phyloP scores from a whole-genome alignment of 495 filamentous ascomycete genomes.

The Bathelium albidoporum region DNA sequence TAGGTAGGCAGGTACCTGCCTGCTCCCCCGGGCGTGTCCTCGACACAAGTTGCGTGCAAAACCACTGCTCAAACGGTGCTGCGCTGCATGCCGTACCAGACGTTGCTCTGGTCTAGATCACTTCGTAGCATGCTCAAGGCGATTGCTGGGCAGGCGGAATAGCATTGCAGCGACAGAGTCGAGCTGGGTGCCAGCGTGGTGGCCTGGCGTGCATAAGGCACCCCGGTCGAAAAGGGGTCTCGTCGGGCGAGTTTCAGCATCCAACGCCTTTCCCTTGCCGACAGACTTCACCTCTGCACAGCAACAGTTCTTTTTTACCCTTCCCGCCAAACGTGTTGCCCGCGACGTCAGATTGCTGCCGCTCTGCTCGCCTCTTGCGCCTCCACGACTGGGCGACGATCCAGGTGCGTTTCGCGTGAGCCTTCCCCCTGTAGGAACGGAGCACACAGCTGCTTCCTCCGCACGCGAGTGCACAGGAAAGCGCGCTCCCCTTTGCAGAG shows the following conservation, averaged over 20 bases:
- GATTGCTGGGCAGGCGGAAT: background rate
- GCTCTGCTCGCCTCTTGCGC: background rate
- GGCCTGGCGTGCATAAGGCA: background rate
- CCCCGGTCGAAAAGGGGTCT: background rate
- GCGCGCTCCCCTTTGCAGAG: background rate
- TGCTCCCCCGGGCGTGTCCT: background rate
- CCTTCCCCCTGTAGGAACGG: background rate
- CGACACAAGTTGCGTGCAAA: background rate
- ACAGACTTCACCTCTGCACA: background rate
- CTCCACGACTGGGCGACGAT: background rate
- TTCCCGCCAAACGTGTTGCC: background rate
- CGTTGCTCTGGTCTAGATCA: background rate
- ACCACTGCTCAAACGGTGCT: background rate
- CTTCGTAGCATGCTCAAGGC: background rate
- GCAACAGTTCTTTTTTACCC: background rate
- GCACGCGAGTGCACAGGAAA: background rate
- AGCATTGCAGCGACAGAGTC: background rate
- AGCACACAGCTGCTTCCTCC: background rate
- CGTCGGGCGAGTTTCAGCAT: background rate
- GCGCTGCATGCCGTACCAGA: background rate
- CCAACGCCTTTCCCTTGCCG: slow-evolving; percentile 5
- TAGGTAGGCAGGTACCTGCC: no score
- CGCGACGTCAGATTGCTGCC: background rate
- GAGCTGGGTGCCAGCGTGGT: background rate
- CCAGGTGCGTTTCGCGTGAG: background rate